These are phyloP conservation scores for Dichotomocladium elegans DNA, from an alignment of 371 early-diverging fungal genomes.

Conservation along the genomic window DNA sequence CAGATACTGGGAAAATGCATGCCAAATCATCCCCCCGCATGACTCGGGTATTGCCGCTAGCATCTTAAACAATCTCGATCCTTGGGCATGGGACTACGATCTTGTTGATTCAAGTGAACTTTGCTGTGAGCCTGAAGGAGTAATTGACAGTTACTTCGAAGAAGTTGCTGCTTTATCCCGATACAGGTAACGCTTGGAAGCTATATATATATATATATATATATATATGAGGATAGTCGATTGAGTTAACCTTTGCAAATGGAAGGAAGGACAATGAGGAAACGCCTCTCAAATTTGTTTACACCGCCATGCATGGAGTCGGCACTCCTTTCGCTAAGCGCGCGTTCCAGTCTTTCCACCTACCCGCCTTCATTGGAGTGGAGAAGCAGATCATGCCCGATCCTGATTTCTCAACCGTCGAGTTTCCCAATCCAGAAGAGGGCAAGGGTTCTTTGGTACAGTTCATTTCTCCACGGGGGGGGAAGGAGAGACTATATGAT, in stretches of 20 bases:
- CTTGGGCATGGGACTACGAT: constrained; percentile 76
- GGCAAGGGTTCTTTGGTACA: constrained; percentile 81
- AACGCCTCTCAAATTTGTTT: constrained; percentile 67
- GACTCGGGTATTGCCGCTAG: constrained; percentile 78
- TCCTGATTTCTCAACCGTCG: constrained; percentile 92
- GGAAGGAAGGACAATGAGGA: constrained; percentile 38
- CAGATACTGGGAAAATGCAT: constrained; percentile 82
- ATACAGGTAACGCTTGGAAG: constrained; percentile 11
- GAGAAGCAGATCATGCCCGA: constrained; percentile 76
- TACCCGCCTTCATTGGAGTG: constrained; percentile 63
- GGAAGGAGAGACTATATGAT: not conserved
- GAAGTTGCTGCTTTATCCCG: constrained; percentile 47
- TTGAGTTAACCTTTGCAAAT: too few species aligned
- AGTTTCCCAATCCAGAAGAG: constrained; percentile 94
- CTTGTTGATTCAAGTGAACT: constrained; percentile 47
- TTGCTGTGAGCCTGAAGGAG: constrained; percentile 49
- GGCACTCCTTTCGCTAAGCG: constrained; percentile 74
- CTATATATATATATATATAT: constrained; percentile 6
- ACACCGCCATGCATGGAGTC: constrained; percentile 97
- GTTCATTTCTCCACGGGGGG: too few species aligned
- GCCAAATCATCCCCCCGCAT: constrained; percentile 90
- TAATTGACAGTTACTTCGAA: constrained; percentile 71
- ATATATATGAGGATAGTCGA: not conserved
- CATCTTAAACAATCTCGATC: constrained; percentile 69
- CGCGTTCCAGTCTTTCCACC: constrained; percentile 65